Conservation (phyloP, 345 rosid species). For the Eucalyptus sp. region DNA sequence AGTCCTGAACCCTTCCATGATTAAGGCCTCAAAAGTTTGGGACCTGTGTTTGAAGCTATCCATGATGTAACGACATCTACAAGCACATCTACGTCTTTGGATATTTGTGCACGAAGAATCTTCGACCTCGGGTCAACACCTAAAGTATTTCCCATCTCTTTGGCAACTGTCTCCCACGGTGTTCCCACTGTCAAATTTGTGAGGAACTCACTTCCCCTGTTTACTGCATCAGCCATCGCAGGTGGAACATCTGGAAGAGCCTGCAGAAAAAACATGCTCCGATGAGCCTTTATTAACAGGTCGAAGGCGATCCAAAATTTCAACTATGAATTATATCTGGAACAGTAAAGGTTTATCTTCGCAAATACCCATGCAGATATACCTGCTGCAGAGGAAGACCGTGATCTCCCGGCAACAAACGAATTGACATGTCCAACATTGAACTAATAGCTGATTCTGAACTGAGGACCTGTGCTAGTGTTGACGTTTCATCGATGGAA, state of each 20-base stretch:
- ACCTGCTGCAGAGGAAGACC: constrained; percentile 97
- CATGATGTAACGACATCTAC: constrained; percentile 72
- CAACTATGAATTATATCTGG: not conserved
- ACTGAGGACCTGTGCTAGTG: constrained; percentile 80
- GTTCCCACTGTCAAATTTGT: constrained; percentile 77
- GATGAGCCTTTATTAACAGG: not conserved
- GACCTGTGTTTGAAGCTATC: constrained; percentile 71
- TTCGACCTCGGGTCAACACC: constrained; percentile 49
- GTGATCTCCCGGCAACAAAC: constrained; percentile 81
- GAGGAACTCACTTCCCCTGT: constrained; percentile 72
- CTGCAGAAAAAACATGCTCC: constrained; percentile 17
- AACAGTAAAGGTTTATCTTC: not conserved
- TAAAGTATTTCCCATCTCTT: constrained; percentile 76
- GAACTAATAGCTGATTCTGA: constrained; percentile 89
- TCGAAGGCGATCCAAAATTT: not conserved
- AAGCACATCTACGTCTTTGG: constrained; percentile 56
- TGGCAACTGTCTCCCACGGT: constrained; percentile 88
- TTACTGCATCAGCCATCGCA: constrained; percentile 93
- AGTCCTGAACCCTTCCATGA: not conserved
- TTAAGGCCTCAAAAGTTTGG: constrained; percentile 42
- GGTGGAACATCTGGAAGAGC: constrained; percentile 94
- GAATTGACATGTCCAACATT: constrained; percentile 93
- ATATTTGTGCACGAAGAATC: constrained; percentile 50
- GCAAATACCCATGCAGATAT: not conserved
- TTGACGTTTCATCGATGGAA: constrained; percentile 75